Evolutionary conservation across 345 rosid genomes (phyloP).

Genomic region (Salix exigua): DNA sequence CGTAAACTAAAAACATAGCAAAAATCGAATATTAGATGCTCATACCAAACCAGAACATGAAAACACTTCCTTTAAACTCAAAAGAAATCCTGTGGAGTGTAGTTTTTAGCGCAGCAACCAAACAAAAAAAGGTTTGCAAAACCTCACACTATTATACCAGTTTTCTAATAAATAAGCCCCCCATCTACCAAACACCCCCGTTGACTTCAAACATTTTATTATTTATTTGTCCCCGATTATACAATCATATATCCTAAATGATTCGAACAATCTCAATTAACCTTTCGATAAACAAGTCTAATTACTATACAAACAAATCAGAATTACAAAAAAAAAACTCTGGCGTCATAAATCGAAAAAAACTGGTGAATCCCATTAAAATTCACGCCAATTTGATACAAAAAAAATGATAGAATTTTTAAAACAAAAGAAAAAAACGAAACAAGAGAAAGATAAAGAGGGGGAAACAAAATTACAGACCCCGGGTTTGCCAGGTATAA

Average conservation of each 20-base stretch:
- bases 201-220: background rate
- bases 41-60: background rate
- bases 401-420: too few relatives aligned
- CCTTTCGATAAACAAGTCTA: background rate
- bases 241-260: background rate
- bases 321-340: background rate
- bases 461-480: background rate
- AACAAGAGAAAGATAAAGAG: background rate
- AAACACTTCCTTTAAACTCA: background rate
- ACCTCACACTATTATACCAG: background rate
- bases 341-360: background rate
- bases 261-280: background rate
- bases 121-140: background rate
- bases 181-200: background rate
- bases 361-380: too few relatives aligned
- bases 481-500: constrained; percentile 17
- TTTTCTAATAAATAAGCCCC: background rate
- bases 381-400: too few relatives aligned
- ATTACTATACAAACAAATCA: background rate
- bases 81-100: background rate
- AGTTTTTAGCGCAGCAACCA: background rate
- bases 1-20: background rate
- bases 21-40: background rate
- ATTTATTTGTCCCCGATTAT: background rate
- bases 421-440: background rate